A percentile compares a stretch with the other conserved stretches of the same genome.
phyloP scores from a whole-genome alignment of 306 rosid species.

The Quercus agrifolia region DNA sequence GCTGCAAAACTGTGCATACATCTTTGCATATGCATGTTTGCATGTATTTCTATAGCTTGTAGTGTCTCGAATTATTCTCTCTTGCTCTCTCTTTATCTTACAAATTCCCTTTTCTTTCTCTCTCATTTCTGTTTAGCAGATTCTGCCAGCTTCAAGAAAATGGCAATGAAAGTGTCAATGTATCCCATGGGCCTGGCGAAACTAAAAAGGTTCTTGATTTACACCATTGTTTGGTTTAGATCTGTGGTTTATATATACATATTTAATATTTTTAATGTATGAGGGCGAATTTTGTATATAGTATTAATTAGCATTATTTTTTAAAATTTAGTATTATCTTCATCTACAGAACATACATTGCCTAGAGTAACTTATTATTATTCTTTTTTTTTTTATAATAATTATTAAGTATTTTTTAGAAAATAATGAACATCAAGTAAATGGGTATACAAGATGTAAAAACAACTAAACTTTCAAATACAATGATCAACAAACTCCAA shows the following conservation, averaged over 20 bases:
- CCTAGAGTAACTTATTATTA: no score
- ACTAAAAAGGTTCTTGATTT: slow-evolving; percentile 53
- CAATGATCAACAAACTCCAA: no score
- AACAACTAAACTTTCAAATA: no score
- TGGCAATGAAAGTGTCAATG: slow-evolving; percentile 24
- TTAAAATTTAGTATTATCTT: neutral
- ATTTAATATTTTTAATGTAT: neutral
- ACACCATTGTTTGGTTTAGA: slow-evolving; percentile 18
- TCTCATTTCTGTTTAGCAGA: slow-evolving; percentile 36
- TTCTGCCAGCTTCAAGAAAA: slow-evolving; percentile 48
- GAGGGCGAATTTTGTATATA: neutral
- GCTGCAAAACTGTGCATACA: neutral
- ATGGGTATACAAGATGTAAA: no score
- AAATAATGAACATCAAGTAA: no score
- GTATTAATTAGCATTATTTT: slow-evolving; percentile 8
- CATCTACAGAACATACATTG: neutral
- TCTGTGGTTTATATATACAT: slow-evolving; percentile 4
- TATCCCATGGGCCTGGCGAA: slow-evolving; percentile 29
- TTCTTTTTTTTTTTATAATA: no score
- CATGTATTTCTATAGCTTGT: neutral
- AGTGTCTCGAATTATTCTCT: neutral
- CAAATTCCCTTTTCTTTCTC: neutral
- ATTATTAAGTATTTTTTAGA: no score
- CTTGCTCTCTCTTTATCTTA: neutral
- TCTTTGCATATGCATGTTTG: neutral